Base-by-base conservation (phyloP, 2,329 filamentous ascomycete species). In the Trichoderma afroharzianum region DNA sequence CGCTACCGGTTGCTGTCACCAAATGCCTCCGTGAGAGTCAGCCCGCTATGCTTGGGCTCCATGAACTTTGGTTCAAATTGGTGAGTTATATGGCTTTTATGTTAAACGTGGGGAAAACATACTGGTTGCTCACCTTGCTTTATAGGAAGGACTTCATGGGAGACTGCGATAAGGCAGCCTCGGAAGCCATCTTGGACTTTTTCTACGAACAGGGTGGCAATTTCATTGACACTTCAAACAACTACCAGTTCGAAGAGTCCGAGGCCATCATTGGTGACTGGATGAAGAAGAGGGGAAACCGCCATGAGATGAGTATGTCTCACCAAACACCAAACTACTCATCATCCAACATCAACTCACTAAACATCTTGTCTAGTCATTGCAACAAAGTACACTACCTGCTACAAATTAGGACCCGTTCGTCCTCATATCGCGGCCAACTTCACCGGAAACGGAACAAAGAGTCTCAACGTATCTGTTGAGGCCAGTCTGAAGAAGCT, bases 201-300 rank as follows among this genome's bases (percentile, higher is more conserved):
- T 93, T 88, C 80, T 88, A 86, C 72, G 85, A 86, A 6, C 85
- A 89, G 78, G 79, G 75, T 76, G 91, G 92, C 28, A 93, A 93
- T 81, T 93, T 93, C 79, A 90, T 93, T 76, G 92, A 93, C 78
- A 92, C 90, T 0, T 77, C 90, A 72, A 91, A 89, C 81, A 90
- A 90, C 79, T 93, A 93, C 80, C 90, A 92, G 75, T 81, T 84
- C 69, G 84, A 83, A 72, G 85, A 92, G 78, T 88, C 88, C 1
- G 91, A 93, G 79, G 79, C 76, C 67, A 91, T 90, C 88, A 82
- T 93, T 71, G 91, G 91, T 43, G 89, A 91, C 75, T 93, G 91
- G 90, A 91, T 92, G 88, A 83, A 85, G 75, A 85, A 85, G 73
- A 86, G 89, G 11, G 84, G 85, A n/a, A 88, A 88, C 72, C 86